Percentiles rank a stretch among this genome's conserved stretches.
Evolutionary conservation across 441 rosid species (phyloP).

Genomic region (Eruca vesicaria): DNA sequence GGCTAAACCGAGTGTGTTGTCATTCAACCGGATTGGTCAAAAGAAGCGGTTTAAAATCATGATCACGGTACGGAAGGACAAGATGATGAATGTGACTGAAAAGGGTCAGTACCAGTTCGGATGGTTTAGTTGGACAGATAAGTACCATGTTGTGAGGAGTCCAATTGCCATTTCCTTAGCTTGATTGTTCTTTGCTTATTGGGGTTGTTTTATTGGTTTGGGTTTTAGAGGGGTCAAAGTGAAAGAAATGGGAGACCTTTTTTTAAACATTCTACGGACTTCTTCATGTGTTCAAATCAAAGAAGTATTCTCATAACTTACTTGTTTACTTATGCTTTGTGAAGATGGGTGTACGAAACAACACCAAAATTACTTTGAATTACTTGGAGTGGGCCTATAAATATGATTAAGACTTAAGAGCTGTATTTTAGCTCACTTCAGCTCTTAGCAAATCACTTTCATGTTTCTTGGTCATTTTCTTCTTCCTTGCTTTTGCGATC

Average conservation of each 20-base stretch:
- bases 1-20: constrained; percentile 44
- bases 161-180: constrained; percentile 59
- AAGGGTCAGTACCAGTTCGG: constrained; percentile 61
- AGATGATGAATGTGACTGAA: constrained; percentile 1
- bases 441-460: too few species aligned
- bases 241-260: neutral
- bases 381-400: neutral
- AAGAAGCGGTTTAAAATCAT: constrained; percentile 52
- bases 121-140: constrained; percentile 67
- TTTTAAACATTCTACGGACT: neutral
- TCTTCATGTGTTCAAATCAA: neutral
- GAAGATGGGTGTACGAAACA: neutral
- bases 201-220: neutral
- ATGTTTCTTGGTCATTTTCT: too few species aligned
- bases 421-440: neutral
- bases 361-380: neutral
- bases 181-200: constrained; percentile 18
- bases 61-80: constrained; percentile 17
- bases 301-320: neutral
- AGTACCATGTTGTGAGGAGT: constrained; percentile 59
- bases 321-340: neutral
- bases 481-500: too few species aligned
- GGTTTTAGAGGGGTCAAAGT: neutral
- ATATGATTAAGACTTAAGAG: neutral
- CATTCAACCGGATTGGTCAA: constrained; percentile 44